phyloP scores from a whole-genome alignment of 805 yeast species.

The Metschnikowia aberdeeniae region DNA sequence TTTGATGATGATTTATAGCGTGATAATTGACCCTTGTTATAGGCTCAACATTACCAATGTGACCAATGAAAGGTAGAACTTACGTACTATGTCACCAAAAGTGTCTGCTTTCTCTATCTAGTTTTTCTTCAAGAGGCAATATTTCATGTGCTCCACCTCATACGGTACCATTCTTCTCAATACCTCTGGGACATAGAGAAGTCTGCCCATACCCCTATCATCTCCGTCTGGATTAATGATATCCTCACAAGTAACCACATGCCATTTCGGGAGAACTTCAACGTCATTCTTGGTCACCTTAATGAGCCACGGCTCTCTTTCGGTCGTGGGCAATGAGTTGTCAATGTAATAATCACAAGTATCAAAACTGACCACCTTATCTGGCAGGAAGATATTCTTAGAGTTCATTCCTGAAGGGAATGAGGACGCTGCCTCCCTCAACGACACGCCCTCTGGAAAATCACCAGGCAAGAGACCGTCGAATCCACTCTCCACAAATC shows the following conservation, averaged over 20 bases:
- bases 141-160: constrained; percentile 44
- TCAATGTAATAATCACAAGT: constrained; percentile 73
- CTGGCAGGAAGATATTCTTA: constrained; percentile 58
- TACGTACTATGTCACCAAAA: too few relatives aligned
- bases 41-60: too few relatives aligned
- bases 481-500: constrained; percentile 73
- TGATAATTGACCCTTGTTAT: neutral
- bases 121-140: constrained; percentile 36
- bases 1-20: constrained; percentile 33
- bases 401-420: constrained; percentile 73
- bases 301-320: constrained; percentile 35
- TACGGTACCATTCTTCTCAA: constrained; percentile 25
- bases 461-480: constrained; percentile 88
- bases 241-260: constrained; percentile 41
- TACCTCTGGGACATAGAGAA: constrained; percentile 46
- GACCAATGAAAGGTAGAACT: too few relatives aligned
- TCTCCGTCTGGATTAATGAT: constrained; percentile 50
- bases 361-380: constrained; percentile 46
- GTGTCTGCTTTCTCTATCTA: neutral
- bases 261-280: constrained; percentile 41
- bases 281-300: constrained; percentile 14
- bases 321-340: constrained; percentile 41
- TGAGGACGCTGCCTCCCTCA: constrained; percentile 34
- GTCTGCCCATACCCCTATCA: constrained; percentile 52
- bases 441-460: constrained; percentile 46